A percentile compares a stretch with the other conserved stretches of the same genome.
These are phyloP conservation scores for Lolium multiflorum DNA, from an alignment of 176 grass and related monocot genomes.

Conservation along the genomic window DNA sequence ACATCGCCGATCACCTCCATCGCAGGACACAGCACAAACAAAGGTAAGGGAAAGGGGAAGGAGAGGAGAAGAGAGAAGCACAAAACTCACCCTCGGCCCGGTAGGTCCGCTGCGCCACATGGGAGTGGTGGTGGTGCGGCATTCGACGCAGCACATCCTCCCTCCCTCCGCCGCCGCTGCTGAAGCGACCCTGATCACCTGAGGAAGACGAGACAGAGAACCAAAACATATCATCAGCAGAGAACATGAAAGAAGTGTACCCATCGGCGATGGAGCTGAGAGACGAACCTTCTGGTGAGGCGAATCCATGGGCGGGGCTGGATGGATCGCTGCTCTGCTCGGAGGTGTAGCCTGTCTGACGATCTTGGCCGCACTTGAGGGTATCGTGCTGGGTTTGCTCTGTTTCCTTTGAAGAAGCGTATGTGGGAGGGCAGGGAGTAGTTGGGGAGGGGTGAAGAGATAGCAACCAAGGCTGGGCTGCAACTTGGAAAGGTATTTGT, in stretches of 20 bases:
- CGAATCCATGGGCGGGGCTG: conserved; percentile 53
- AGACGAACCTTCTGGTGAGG: conserved; percentile 52
- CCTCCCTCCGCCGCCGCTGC: conserved; percentile 30
- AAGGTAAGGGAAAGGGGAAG: too few species aligned
- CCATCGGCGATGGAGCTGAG: not conserved
- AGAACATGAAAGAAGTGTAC: not conserved
- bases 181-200: conserved; percentile 40
- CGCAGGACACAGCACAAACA: not conserved
- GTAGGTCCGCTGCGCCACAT: conserved; percentile 86
- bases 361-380: conserved; percentile 21
- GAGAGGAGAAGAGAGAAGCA: too few species aligned
- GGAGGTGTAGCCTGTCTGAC: conserved; percentile 1
- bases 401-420: conserved; percentile 44
- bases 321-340: not conserved
- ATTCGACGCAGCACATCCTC: conserved; percentile 70
- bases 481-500: conserved; percentile 29
- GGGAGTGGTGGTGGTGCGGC: conserved; percentile 79
- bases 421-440: conserved; percentile 9
- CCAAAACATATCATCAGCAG: not conserved
- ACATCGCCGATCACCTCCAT: not conserved
- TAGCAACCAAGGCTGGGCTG: conserved; percentile 19
- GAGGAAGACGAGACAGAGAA: not conserved
- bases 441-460: not conserved
- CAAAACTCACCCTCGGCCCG: conserved; percentile 68
- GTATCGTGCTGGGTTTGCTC: conserved; percentile 17